Evolutionary conservation across 441 rosid species (phyloP), one percentile per base, ranked within the genome.

Genomic region (Croton laevigatus): DNA sequence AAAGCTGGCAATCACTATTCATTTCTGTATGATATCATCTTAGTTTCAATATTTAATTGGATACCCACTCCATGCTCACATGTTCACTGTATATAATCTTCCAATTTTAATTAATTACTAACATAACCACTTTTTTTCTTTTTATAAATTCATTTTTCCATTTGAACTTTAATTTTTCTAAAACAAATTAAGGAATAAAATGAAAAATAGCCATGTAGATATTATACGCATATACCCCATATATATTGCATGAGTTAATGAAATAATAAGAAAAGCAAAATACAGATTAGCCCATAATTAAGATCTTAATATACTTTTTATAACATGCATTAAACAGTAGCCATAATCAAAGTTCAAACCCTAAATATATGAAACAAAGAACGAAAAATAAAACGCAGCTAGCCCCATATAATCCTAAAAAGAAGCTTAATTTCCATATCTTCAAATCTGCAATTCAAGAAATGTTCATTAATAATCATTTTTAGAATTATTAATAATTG

Each of bases 381-480:
- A 19, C 46, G 61, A 70, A 66, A 62, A 59, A 48, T 8, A 48
- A 70, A 52, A 62, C 69, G 65, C 9, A 70, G 71, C 45, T 9
- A 53, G 4, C 27, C 70, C 68, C 70, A 4, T 16, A 4, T 16
- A 58, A 49, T 60, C 49, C 71, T 40, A 40, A 73, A 34, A 22
- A 27, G 32, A 16, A 42, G 68, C 80, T 76, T 49, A 13, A 49
- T 49, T 79, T 81, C 79, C 78, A 79, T 66, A 78, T 49, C 53
- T 75, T 78, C 80, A 90, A 74, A 86, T 79, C 96, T 88, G 93
- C 86, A 85, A 77, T 63, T 66, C 40, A 60, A 57, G 68, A 68
- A 66, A 63, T 52, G 38, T 4, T 27, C 12, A 59, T 37, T 32
- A 75, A 49, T 17, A 23, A 23, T 57, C 75, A 46, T 7, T n/a